Percentiles rank a stretch among this genome's conserved stretches.
Conservation (phyloP, 2,329 filamentous ascomycete species). For the Rhynchosporium graminicola region DNA sequence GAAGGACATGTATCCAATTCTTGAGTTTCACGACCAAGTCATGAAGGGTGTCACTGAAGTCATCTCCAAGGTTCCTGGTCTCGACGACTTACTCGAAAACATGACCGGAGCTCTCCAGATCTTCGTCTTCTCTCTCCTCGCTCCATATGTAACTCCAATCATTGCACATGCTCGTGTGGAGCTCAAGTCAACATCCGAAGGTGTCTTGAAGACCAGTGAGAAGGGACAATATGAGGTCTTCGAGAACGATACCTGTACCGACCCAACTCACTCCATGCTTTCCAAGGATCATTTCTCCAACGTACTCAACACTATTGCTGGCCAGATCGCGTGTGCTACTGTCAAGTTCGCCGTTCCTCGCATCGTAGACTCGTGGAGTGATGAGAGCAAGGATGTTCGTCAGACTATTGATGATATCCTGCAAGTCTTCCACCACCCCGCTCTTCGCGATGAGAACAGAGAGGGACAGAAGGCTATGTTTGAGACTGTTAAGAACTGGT, state of each 20-base stretch:
- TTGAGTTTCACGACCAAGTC: constrained; percentile 80
- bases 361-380: constrained; percentile 81
- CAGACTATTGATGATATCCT: constrained; percentile 73
- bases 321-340: constrained; percentile 73
- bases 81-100: constrained; percentile 55
- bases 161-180: constrained; percentile 21
- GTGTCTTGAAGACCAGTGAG: constrained; percentile 22
- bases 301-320: constrained; percentile 79
- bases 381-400: constrained; percentile 67
- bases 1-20: constrained; percentile 22
- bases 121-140: constrained; percentile 21
- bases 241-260: constrained; percentile 42
- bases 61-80: constrained; percentile 20
- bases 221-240: constrained; percentile 22
- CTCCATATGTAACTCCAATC: constrained; percentile 22
- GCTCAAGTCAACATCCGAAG: constrained; percentile 20
- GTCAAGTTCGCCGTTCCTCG: constrained; percentile 83
- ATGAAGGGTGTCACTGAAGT: constrained; percentile 17
- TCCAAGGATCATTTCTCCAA: constrained; percentile 83
- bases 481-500: constrained; percentile 77
- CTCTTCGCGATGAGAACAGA: constrained; percentile 66
- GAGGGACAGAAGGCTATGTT: constrained; percentile 77
- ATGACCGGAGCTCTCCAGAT: constrained; percentile 20
- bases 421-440: constrained; percentile 81
- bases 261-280: constrained; percentile 91